phyloP scores from a whole-genome alignment of 1,284 basidiomycete species.

The Moesziomyces antarcticus region DNA sequence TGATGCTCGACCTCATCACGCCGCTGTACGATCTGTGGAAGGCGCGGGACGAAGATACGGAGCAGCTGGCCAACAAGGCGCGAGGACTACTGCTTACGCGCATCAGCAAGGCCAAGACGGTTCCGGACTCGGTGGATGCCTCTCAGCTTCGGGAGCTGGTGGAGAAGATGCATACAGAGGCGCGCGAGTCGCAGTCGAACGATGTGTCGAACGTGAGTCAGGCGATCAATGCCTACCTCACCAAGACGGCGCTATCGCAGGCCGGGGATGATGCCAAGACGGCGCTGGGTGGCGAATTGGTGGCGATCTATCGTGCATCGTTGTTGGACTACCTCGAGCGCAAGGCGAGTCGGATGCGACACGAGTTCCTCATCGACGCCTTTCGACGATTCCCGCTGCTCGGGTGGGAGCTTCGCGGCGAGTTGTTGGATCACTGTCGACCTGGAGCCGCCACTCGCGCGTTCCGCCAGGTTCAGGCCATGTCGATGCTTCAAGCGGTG shows the following conservation, averaged over 20 bases:
- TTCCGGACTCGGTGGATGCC: conserved; percentile 71
- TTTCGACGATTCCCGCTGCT: conserved; percentile 76
- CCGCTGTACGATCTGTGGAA: conserved; percentile 79
- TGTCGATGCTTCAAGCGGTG: conserved; percentile 78
- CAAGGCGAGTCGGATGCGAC: conserved; percentile 81
- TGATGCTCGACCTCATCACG: conserved; percentile 77
- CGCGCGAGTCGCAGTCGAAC: conserved; percentile 75
- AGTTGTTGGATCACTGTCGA: conserved; percentile 72
- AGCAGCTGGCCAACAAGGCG: conserved; percentile 85
- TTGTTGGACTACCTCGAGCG: conserved; percentile 81
- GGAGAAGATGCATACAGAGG: conserved; percentile 78
- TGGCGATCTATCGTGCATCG: conserved; percentile 76
- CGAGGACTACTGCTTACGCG: conserved; percentile 80
- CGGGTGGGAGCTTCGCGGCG: conserved; percentile 77
- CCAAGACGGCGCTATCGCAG: conserved; percentile 61
- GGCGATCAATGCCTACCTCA: conserved; percentile 79
- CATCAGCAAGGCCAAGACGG: conserved; percentile 79
- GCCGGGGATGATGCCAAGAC: conserved; percentile 18
- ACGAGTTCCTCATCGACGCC: conserved; percentile 82
- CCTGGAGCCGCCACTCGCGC: conserved; percentile 37
- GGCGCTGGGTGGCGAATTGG: conserved; percentile 65
- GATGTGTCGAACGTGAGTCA: conserved; percentile 76
- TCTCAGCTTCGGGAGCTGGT: conserved; percentile 71
- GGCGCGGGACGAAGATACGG: conserved; percentile 63
- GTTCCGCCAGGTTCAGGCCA: conserved; percentile 73